Evolutionary conservation across 2,329 filamentous ascomycete genomes (phyloP).

Genomic region (Trichophaea hybrida): DNA sequence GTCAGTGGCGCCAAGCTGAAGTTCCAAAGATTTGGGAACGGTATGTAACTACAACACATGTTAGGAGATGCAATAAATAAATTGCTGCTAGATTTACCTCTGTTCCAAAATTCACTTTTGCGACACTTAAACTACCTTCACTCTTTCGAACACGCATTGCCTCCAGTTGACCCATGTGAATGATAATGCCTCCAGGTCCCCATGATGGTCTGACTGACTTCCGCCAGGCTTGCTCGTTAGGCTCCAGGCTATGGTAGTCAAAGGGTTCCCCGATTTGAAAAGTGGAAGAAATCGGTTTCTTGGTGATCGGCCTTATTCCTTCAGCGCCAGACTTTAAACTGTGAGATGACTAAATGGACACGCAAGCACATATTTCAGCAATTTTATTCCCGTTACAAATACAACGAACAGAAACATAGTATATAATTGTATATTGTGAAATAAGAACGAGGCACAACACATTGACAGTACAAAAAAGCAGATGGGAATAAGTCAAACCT

Average conservation of each 20-base stretch:
- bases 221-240: conserved; percentile 40
- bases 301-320: conserved; percentile 33
- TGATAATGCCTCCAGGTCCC: conserved; percentile 57
- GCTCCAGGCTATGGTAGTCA: conserved; percentile 45
- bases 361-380: conserved; percentile 16
- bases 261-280: conserved; percentile 48
- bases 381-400: conserved; percentile 13
- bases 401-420: not conserved
- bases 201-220: conserved; percentile 58
- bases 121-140: conserved; percentile 13
- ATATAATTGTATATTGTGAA: conserved; percentile 12
- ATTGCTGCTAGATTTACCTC: conserved; percentile 10
- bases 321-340: conserved; percentile 6
- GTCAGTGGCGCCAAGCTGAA: conserved; percentile 28
- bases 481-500: conserved; percentile 62
- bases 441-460: not conserved
- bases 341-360: conserved; percentile 17
- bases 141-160: conserved; percentile 15
- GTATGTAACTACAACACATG: conserved; percentile 4
- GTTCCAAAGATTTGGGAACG: conserved; percentile 12
- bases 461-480: conserved; percentile 7
- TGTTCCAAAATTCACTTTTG: conserved; percentile 15
- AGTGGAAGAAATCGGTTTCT: conserved; percentile 55
- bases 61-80: not conserved
- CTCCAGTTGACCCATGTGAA: conserved; percentile 40